These are phyloP conservation scores for Gossypium stocksii DNA, from an alignment of 345 rosid species.

Conservation along the genomic window DNA sequence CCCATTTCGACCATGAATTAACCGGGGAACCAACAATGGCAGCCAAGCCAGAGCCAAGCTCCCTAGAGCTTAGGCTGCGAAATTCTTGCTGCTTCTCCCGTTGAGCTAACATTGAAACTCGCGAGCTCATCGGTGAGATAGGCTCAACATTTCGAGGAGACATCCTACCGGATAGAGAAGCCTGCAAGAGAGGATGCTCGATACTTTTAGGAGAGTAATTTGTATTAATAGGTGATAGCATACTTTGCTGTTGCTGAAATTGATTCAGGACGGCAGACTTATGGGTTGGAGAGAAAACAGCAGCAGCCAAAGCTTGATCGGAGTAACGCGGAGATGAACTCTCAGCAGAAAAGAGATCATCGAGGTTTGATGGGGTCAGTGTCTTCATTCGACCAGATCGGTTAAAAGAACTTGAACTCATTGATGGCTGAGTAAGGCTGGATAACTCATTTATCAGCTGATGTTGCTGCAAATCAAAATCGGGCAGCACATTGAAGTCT, in stretches of 20 bases:
- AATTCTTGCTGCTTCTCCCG: constrained; percentile 61
- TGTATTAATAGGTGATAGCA: constrained; percentile 78
- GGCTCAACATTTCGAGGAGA: constrained; percentile 84
- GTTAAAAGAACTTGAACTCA: constrained; percentile 46
- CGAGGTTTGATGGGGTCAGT: constrained; percentile 77
- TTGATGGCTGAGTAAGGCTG: constrained; percentile 41
- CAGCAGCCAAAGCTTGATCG: constrained; percentile 47
- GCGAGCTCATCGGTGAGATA: constrained; percentile 62
- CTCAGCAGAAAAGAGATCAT: constrained; percentile 63
- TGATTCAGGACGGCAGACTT: constrained; percentile 56
- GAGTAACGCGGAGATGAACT: constrained; percentile 58
- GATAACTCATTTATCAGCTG: constrained; percentile 60
- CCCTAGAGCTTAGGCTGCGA: constrained; percentile 67
- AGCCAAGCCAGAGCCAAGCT: constrained; percentile 50
- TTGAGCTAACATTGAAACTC: constrained; percentile 67
- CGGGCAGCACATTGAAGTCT: constrained; percentile 54
- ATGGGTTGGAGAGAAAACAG: constrained; percentile 60
- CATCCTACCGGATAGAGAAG: constrained; percentile 73
- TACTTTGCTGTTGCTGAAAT: constrained; percentile 64
- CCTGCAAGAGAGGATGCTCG: constrained; percentile 57
- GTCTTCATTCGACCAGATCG: constrained; percentile 70
- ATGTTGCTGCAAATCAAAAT: constrained; percentile 71
- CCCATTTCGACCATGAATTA: constrained; percentile 77
- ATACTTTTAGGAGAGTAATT: constrained; percentile 50
- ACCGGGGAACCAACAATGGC: constrained; percentile 59